Base-by-base conservation (phyloP, 2,329 filamentous ascomycete genomes). In the Dothideomycetes sp. region DNA sequence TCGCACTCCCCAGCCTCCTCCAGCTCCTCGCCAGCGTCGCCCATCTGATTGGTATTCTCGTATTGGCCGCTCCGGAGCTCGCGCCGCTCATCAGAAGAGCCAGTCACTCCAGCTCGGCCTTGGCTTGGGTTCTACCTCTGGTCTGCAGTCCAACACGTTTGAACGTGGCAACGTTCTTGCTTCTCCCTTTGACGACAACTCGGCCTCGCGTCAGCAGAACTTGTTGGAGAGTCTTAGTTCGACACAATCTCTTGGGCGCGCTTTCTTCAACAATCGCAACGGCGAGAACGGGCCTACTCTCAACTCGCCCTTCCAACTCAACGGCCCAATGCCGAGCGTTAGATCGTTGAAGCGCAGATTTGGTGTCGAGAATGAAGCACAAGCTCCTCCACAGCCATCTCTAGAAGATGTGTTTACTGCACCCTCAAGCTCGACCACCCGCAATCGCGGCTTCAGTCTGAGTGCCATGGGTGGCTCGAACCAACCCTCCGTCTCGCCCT, bases 371-470 rank as follows among this genome's bases (percentile, higher is more conserved):
- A 63, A 70, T 39, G 53, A 65, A 24, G 66, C 35, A 15, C 31
- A 35, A 6, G 20, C 64, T 46, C 63, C 66, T 15, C 64, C 64
- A 25, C 64, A 62, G 46, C 61, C 65, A 24, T 58, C 59, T 5
- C 51, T 68, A 6, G 59, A 65, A 36, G 61, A 69, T 43, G 53
- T 71, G 7, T 68, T 73, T 47, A 61, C 64, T 41, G 60, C 61
- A 23, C 60, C 64, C 27, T 60, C 63, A 19, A 59, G 63, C 27
- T 59, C 63, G 17, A 70, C 74, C 20, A 68, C 76, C 23, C 70
- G 76, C 28, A 76, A 70, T 49, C 72, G 77, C 30, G 76, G 76
- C 41, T 78, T 76, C 51, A 80, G 74, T 33, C 65, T 74, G 17
- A 71, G 75, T 35, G 72, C 75, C 38, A 68, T 74, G 45, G 66